These are phyloP conservation scores for Lasiodiplodia hormozganensis DNA, from an alignment of 2,329 filamentous ascomycete species.

Conservation along the genomic window DNA sequence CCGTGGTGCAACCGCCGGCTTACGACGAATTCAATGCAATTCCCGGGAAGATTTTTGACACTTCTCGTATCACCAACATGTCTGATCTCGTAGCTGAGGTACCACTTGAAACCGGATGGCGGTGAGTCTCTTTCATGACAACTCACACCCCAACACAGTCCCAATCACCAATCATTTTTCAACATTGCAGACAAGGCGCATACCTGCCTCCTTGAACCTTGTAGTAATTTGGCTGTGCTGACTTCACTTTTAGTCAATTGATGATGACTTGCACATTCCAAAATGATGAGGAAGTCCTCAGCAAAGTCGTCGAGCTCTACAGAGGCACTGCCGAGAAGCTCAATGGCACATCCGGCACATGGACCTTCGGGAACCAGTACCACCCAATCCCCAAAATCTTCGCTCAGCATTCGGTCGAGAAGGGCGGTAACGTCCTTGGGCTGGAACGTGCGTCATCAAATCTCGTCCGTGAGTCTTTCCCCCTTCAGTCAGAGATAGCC, in stretches of 20 bases:
- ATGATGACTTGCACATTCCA: constrained; percentile 38
- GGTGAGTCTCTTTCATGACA: not conserved
- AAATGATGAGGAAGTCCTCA: constrained; percentile 45
- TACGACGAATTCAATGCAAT: constrained; percentile 38
- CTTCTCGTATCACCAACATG: constrained; percentile 37
- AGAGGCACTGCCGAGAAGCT: constrained; percentile 45
- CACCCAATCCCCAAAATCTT: constrained; percentile 31
- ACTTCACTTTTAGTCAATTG: constrained; percentile 31
- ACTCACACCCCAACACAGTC: too few species aligned
- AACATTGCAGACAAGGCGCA: too few species aligned
- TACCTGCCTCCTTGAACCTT: too few species aligned
- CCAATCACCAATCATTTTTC: too few species aligned
- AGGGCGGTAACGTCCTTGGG: constrained; percentile 33
- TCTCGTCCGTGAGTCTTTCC: constrained; percentile 13
- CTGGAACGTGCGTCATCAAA: constrained; percentile 33
- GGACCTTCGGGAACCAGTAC: constrained; percentile 31
- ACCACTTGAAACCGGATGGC: not conserved
- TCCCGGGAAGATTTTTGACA: constrained; percentile 37
- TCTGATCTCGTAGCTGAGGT: constrained; percentile 35
- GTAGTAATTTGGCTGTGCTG: not conserved
- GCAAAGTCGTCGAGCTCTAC: constrained; percentile 49
- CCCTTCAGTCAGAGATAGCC: not conserved
- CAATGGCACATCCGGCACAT: constrained; percentile 31
- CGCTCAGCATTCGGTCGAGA: constrained; percentile 13
- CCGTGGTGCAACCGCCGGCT: constrained; percentile 32